A percentile compares a stretch with the other conserved stretches of the same genome.
These are phyloP conservation scores for Globisporangium ultimum DNA, from an alignment of 352 stramenopile genomes.

Conservation along the genomic window DNA sequence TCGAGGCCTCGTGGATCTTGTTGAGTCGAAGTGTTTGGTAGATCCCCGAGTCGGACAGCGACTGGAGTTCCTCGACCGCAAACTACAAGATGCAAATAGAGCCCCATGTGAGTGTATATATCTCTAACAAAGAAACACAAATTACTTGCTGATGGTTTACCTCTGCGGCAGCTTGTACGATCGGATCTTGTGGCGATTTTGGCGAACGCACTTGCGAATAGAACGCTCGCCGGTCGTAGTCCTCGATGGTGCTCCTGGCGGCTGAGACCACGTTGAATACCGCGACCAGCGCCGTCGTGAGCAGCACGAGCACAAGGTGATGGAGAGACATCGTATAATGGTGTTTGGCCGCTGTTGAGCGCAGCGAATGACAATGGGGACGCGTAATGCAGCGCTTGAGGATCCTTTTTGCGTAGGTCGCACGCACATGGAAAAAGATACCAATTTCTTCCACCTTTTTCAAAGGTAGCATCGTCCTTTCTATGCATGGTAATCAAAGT, in stretches of 20 bases:
- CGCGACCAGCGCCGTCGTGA: not conserved
- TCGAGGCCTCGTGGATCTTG: slow-evolving; percentile 47
- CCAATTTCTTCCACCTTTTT: not conserved
- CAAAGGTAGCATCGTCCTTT: not conserved
- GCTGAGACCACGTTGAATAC: not conserved
- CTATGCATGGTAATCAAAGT: not conserved
- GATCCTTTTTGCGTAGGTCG: no score
- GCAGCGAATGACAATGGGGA: not conserved
- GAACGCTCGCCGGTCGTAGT: slow-evolving; percentile 20
- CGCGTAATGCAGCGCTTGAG: no score
- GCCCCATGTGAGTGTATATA: no score
- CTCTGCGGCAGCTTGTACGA: slow-evolving; percentile 39
- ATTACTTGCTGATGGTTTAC: slow-evolving; percentile 13
- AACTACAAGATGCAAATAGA: slow-evolving; percentile 29
- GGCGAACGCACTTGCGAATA: slow-evolving; percentile 20
- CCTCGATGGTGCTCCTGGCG: slow-evolving; percentile 1
- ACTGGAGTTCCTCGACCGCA: slow-evolving; percentile 50
- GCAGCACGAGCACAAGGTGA: no score
- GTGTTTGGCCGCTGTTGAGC: not conserved
- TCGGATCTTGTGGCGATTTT: slow-evolving; percentile 30
- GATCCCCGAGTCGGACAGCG: slow-evolving; percentile 67
- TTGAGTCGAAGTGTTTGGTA: slow-evolving; percentile 59
- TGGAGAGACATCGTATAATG: no score
- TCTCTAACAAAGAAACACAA: not conserved
- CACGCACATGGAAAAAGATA: no score